Percentiles rank a stretch among this genome's conserved stretches.
Evolutionary conservation across 805 yeast species (phyloP).

Genomic region (Lipomyces oligophaga): DNA sequence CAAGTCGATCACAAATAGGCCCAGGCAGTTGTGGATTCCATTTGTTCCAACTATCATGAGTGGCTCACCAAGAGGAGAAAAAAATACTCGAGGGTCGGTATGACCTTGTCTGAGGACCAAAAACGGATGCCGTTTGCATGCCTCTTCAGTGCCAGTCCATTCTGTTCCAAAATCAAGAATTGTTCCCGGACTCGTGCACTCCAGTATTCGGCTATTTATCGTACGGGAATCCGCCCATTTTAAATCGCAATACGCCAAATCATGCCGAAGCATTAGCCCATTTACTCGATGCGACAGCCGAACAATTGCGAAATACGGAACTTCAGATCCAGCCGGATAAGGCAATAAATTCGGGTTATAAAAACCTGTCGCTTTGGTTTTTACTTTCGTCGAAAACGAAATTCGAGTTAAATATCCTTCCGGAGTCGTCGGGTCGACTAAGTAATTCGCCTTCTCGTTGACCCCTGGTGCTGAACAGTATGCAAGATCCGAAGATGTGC

Average conservation of each 20-base stretch:
- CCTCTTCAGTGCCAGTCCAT: constrained; percentile 3
- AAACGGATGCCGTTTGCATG: constrained; percentile 4
- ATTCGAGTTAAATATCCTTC: too few species aligned
- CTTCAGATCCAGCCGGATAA: constrained; percentile 10
- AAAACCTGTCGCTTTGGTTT: too few species aligned
- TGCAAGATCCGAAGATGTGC: too few species aligned
- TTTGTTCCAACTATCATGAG: constrained; percentile 24
- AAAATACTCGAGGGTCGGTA: constrained; percentile 21
- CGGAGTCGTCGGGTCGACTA: too few species aligned
- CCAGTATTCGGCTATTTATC: constrained; percentile 9
- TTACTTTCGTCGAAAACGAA: too few species aligned
- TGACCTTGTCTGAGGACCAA: constrained; percentile 14
- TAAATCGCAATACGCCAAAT: constrained; percentile 19
- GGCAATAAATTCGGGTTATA: constrained; percentile 21
- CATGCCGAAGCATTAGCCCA: constrained; percentile 8
- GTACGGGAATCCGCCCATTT: constrained; percentile 11
- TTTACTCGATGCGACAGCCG: constrained; percentile 1
- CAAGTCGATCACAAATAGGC: constrained; percentile 18
- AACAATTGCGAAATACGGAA: constrained; percentile 16
- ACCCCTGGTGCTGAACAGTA: too few species aligned
- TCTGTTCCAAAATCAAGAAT: constrained; percentile 1
- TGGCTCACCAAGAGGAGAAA: constrained; percentile 25
- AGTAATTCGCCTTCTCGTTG: too few species aligned
- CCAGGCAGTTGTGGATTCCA: constrained; percentile 11
- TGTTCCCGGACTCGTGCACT: constrained; percentile 5